A percentile compares a stretch with the other conserved stretches of the same genome.
Conservation (phyloP, 805 yeast genomes). For the Ogataea pignaliae region DNA sequence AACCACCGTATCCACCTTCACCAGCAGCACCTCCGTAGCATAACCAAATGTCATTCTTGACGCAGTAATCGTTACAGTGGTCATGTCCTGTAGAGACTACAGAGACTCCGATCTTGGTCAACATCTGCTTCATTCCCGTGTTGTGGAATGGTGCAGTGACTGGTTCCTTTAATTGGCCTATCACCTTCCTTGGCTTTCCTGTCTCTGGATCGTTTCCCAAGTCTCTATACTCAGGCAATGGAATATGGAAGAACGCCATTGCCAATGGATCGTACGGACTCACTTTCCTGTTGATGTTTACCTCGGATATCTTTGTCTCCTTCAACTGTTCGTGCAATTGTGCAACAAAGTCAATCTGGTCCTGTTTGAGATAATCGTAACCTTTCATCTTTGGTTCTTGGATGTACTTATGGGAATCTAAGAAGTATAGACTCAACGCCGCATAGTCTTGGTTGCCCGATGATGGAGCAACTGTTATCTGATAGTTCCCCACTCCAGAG, state of each 20-base stretch:
- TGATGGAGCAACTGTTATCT: constrained; percentile 45
- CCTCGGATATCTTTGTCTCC: constrained; percentile 3
- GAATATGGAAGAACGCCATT: constrained; percentile 94
- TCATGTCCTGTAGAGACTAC: constrained; percentile 90
- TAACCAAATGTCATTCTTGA: constrained; percentile 64
- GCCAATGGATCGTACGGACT: constrained; percentile 44
- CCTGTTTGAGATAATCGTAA: constrained; percentile 71
- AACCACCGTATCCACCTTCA: constrained; percentile 95
- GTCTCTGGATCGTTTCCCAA: constrained; percentile 24
- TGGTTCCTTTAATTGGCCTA: constrained; percentile 68
- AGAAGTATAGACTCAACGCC: constrained; percentile 60
- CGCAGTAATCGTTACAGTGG: constrained; percentile 90
- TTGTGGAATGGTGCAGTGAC: constrained; percentile 75
- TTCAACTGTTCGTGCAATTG: constrained; percentile 4
- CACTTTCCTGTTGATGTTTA: background rate
- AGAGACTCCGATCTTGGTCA: constrained; percentile 64
- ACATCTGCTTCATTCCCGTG: constrained; percentile 55
- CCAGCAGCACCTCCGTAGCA: constrained; percentile 95
- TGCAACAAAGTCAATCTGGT: constrained; percentile 18
- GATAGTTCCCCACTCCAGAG: constrained; percentile 83
- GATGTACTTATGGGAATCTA: constrained; percentile 82
- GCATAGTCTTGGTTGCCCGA: constrained; percentile 28
- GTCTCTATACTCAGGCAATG: constrained; percentile 77
- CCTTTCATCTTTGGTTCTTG: constrained; percentile 66
- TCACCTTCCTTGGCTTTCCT: constrained; percentile 25